These are phyloP conservation scores for Colletotrichum aenigma DNA, from an alignment of 2,329 filamentous ascomycete genomes.

Conservation along the genomic window DNA sequence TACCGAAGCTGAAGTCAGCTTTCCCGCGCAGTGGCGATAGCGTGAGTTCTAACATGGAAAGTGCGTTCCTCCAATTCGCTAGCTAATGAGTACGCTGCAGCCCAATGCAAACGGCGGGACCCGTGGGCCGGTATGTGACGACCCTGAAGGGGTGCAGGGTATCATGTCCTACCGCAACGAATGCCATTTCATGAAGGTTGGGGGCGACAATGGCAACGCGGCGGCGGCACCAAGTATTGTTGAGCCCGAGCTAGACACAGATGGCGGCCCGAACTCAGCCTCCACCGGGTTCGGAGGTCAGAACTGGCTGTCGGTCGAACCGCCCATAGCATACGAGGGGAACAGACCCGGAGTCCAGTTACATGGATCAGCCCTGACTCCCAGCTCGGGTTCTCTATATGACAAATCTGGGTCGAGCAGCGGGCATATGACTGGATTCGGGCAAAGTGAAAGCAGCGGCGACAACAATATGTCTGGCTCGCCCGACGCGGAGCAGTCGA, in stretches of 20 bases:
- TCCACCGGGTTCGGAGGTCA: slow-evolving; percentile 33
- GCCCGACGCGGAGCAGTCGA: slow-evolving; percentile 54
- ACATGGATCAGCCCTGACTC: slow-evolving; percentile 15
- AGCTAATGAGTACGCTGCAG: slow-evolving; percentile 29
- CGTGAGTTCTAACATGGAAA: slow-evolving; percentile 42
- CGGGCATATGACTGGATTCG: slow-evolving; percentile 39
- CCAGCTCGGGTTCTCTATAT: slow-evolving; percentile 28
- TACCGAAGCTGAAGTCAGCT: slow-evolving; percentile 59
- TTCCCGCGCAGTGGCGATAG: slow-evolving; percentile 58
- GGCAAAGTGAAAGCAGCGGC: slow-evolving; percentile 45
- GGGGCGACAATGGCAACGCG: slow-evolving; percentile 44
- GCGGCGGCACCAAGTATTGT: slow-evolving; percentile 42
- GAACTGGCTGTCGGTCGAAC: slow-evolving; percentile 44
- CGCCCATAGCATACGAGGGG: slow-evolving; percentile 35
- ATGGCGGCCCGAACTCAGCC: slow-evolving; percentile 13
- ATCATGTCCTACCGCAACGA: slow-evolving; percentile 50
- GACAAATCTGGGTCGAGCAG: slow-evolving; percentile 32
- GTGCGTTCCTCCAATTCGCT: not conserved
- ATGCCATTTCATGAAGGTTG: slow-evolving; percentile 45
- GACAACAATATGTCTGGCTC: slow-evolving; percentile 51
- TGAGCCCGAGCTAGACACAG: slow-evolving; percentile 38
- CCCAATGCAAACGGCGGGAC: slow-evolving; percentile 26
- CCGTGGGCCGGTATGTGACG: slow-evolving; percentile 34
- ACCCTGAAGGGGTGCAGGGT: slow-evolving; percentile 34
- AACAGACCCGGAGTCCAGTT: slow-evolving; percentile 16